Evolutionary conservation across 768 basidiomycete genomes (phyloP), one percentile per base, ranked within the genome.

Genomic region (Leccinum fibrillosum): DNA sequence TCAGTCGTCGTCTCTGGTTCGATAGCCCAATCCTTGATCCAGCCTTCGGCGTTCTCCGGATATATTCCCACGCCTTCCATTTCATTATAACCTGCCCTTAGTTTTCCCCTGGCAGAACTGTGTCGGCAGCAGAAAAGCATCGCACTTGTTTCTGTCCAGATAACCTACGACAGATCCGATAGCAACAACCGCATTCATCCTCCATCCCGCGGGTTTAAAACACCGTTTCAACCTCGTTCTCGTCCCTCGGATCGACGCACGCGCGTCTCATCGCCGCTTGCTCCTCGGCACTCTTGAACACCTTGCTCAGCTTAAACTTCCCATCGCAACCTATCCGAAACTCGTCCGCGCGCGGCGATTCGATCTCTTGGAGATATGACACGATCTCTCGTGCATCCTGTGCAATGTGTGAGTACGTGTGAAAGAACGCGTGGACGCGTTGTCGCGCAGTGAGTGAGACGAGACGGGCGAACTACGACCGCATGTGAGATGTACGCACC

Each of bases 251-350:
- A 12, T 64, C 62, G 30, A 66, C 44, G 47, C 64, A 68, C 45
- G 63, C 58, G 53, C 57, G 65, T 53, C 72, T 71, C 63, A 86
- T 65, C 42, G 57, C 69, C 5, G 65, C 76, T 28, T 84, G 74
- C 62, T 92, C 86, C 32, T 77, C 76, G 2, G 64, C 61, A 2
- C 77, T 69, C 72, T 83, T 86, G 76, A 94, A 93, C 25, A 84
- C 73, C 7, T 86, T 88, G 19, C 90, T 86, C 23, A 86, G 70
- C 47, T 72, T 72, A 72, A 89, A 92, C 60, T 71, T 80, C 15
- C 57, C 62, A 51, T 82, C 77, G 56, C 84, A 88, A 5, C 75
- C 76, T 42, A 70, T 63, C 30, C 84, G 76, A 77, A 88, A 90
- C 66, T 89, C 88, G 17, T 85, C 84, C 1, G 70, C 70, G 4